Base-by-base conservation (phyloP, 495 filamentous ascomycete genomes). In the Penicillium longicatenatum region DNA sequence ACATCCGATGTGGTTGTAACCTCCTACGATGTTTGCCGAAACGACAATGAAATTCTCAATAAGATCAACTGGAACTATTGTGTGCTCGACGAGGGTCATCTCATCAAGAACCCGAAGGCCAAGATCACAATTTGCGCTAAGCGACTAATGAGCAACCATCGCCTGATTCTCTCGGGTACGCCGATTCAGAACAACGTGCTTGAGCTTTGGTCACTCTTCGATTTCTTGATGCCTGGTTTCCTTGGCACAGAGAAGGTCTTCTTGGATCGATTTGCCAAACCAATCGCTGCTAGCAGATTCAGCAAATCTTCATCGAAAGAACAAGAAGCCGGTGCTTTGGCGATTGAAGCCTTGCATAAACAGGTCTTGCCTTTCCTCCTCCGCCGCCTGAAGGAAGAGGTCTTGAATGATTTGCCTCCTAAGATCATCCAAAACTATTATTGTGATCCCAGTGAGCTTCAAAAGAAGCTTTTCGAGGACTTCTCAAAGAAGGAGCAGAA, bases 391-490 rank as follows among this genome's bases (percentile, higher is more conserved):
- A 98, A 98, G 76, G 94, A 98, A 74, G 94, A 98, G 70, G 94
- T 98, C 8, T 80, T 98, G 44, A 89, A 98, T 61, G 94, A 98
- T 62, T 82, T 98, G 43, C 94, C 94, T 6, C 94, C 94, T 12
- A 98, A 98, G 84, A 98, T 98, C 65, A 82, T 98, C 19, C 94
- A 98, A 66, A 98, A 98, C 71, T 98, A 98, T 78, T 98, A 98
- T 78, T 98, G 94, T 71, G 94, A 98, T 70, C 92, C 97, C 26
- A 96, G 91, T 72, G 94, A 97, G 29, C 78, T 98, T 24, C 94
- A 98, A 71, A 90, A 87, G 76, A 93, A 88, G 71, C 84, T 98
- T 3, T 98, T 97, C 64, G 94, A 98, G 44, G 92, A 97, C 68
- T 98, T 98, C 76, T 88, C 84, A 24, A 94, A 92, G 82, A 93